Percentiles rank a stretch among this genome's conserved stretches.
Conservation (phyloP, 352 stramenopile species). For the Phytophthora colocasiae region DNA sequence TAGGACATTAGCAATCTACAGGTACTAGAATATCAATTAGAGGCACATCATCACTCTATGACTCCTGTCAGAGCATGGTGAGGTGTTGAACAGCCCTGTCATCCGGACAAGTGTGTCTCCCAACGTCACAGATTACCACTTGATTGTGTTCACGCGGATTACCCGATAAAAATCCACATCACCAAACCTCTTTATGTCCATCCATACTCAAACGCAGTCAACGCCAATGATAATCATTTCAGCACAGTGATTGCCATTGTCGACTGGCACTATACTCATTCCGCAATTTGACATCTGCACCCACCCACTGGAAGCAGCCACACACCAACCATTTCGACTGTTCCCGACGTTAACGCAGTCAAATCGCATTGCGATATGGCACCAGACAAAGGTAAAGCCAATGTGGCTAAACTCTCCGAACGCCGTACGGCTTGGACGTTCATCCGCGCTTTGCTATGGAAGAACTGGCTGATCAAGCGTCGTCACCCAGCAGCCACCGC, state of each 20-base stretch:
- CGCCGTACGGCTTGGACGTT: slow-evolving; percentile 36
- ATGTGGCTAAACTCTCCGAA: slow-evolving; percentile 20
- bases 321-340: slow-evolving; percentile 12
- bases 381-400: slow-evolving; percentile 16
- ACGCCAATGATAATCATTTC: slow-evolving; percentile 17
- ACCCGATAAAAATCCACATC: too few relatives aligned
- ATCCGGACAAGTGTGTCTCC: too few relatives aligned
- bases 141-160: too few relatives aligned
- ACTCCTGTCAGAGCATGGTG: too few relatives aligned
- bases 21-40: too few relatives aligned
- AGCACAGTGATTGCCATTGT: slow-evolving; percentile 13
- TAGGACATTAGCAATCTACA: too few relatives aligned
- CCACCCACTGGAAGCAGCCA: background rate
- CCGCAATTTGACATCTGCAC: slow-evolving; percentile 18
- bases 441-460: slow-evolving; percentile 63
- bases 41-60: too few relatives aligned
- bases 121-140: too few relatives aligned
- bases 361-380: slow-evolving; percentile 21
- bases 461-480: slow-evolving; percentile 73
- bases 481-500: slow-evolving; percentile 54
- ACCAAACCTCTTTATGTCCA: background rate
- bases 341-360: background rate
- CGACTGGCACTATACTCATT: background rate
- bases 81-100: too few relatives aligned
- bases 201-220: slow-evolving; percentile 3